Evolutionary conservation across 2,329 filamentous ascomycete genomes (phyloP).

Genomic region (Colletotrichum sp.): DNA sequence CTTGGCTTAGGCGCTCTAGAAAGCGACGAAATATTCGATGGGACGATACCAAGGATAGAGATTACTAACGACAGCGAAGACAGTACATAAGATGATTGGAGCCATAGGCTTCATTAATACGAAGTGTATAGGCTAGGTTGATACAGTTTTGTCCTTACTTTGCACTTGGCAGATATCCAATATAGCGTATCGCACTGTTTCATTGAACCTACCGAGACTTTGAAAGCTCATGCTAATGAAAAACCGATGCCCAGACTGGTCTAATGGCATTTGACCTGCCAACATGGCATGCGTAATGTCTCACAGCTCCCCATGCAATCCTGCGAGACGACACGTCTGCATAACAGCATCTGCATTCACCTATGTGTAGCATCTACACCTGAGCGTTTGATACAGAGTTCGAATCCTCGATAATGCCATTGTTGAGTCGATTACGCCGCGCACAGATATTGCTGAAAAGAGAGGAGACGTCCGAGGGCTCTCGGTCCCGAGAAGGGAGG

Average conservation of each 20-base stretch:
- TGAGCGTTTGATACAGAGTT: neutral
- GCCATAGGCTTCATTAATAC: neutral
- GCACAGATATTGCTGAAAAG: neutral
- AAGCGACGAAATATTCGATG: neutral
- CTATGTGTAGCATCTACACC: neutral
- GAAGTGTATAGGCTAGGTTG: rapidly evolving
- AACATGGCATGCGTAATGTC: neutral
- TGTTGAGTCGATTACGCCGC: neutral
- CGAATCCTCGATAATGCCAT: neutral
- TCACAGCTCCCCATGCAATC: neutral
- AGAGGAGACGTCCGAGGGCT: neutral
- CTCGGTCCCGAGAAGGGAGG: neutral
- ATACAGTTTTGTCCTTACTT: neutral
- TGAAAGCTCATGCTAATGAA: neutral
- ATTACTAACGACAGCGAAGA: neutral
- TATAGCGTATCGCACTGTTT: neutral
- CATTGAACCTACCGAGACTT: neutral
- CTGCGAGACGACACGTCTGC: neutral
- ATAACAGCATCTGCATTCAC: neutral
- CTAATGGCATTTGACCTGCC: neutral
- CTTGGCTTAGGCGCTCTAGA: constrained; percentile 5
- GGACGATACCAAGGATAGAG: neutral
- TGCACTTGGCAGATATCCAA: neutral
- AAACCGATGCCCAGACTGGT: neutral
- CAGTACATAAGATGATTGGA: neutral